Base-by-base conservation (phyloP, 148 eudicot species). In the Vaccinium macrocarpon region DNA sequence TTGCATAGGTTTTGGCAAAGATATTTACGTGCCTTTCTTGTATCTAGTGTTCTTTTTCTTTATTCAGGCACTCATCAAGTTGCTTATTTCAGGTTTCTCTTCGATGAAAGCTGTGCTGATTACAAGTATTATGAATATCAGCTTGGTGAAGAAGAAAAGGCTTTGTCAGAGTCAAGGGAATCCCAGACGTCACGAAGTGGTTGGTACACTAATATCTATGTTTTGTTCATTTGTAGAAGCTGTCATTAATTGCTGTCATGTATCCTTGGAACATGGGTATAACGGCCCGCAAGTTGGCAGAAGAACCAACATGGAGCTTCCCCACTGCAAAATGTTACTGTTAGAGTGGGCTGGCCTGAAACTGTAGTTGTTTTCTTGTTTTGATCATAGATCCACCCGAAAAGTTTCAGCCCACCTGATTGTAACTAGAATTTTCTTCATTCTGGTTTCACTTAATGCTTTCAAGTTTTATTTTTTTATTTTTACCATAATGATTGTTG, bases 41-140 rank as follows among this genome's bases (percentile, higher is more conserved):
- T 62, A 29, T 59, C 19, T 55, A 3, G 35, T 50, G 12, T 78
- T 25, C 32, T 68, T 50, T 27, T 15, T 49, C 68, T 21, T 5
- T 72, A 64, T 74, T 53, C 32, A 49, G 42, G 46, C 19, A 75
- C 51, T 81, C 59, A 88, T 81, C 23, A 78, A 49, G 29, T 32
- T 85, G 18, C 86, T 80, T 4, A 35, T 79, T 88, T 89, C 94
- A 97, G 99, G 80, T 97, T 97, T 88, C 86, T 97, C 80, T 97
- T 91, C 87, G 99, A 97, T 82, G 89, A 91, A 76, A 89, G 91
- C 75, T 95, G 97, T 89, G 87, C 92, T 64, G 99, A 97, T 80
- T 97, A 91, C 84, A 97, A 95, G 84, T 97, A 97, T 74, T 97
- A 95, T 89, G 93, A 92, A 82, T 91, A 88, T 86, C 96, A 88